Evolutionary conservation across 108 stramenopile genomes (phyloP).

Genomic region (Cylindrotheca closterium): DNA sequence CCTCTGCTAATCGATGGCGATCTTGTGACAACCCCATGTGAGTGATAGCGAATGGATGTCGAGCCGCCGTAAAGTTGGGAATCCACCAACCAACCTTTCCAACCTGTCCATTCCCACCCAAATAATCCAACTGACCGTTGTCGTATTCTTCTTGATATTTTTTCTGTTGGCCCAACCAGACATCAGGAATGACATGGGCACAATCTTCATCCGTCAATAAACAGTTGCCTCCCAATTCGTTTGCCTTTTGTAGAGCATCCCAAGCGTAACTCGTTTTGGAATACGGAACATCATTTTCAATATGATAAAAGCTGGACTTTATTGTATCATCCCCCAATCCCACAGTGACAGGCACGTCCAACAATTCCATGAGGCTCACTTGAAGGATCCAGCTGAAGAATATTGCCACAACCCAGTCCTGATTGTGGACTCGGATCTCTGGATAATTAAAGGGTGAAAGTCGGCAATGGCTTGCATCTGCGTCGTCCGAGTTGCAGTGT

Average conservation of each 20-base stretch:
- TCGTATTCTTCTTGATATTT: background rate
- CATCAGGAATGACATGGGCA: constrained; percentile 26
- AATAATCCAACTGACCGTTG: constrained; percentile 15
- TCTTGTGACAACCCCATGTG: constrained; percentile 33
- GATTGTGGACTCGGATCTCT: constrained; percentile 32
- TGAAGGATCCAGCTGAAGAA: constrained; percentile 41
- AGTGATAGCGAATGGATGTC: constrained; percentile 22
- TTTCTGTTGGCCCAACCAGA: constrained; percentile 24
- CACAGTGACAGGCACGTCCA: constrained; percentile 36
- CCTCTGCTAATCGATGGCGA: constrained; percentile 20
- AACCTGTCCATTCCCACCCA: constrained; percentile 15
- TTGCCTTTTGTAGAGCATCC: constrained; percentile 15
- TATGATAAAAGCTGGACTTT: constrained; percentile 33
- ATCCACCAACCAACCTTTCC: constrained; percentile 41
- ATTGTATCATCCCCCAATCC: constrained; percentile 15
- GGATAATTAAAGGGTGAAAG: constrained; percentile 22
- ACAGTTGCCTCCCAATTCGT: constrained; percentile 9
- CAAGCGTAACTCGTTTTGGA: constrained; percentile 14
- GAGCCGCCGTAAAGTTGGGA: constrained; percentile 22
- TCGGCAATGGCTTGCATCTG: background rate
- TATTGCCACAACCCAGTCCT: constrained; percentile 38
- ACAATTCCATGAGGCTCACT: constrained; percentile 36
- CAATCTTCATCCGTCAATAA: constrained; percentile 14
- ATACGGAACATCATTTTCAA: constrained; percentile 12
- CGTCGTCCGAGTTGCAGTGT: constrained; percentile 26